phyloP scores from a whole-genome alignment of 345 rosid species.

The Rhodomyrtus tomentosa region DNA sequence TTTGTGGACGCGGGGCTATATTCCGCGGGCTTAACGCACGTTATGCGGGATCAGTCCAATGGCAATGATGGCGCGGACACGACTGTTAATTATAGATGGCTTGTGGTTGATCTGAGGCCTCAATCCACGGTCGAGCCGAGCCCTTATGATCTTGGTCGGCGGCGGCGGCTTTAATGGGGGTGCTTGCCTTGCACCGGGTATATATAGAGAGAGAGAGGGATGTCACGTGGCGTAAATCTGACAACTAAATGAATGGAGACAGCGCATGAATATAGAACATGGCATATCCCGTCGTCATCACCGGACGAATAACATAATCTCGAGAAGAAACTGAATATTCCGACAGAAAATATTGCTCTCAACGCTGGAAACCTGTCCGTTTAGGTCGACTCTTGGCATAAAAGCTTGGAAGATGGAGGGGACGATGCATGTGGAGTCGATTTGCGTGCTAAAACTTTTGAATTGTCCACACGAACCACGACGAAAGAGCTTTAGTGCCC shows the following conservation, averaged over 20 bases:
- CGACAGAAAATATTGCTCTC: not conserved
- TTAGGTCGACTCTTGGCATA: not conserved
- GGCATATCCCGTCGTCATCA: not conserved
- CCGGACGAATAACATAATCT: not conserved
- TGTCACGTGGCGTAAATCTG: not conserved
- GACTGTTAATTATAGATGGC: not conserved
- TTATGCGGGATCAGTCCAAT: not conserved
- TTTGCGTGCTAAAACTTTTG: not conserved
- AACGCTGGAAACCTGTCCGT: not conserved
- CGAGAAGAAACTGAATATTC: not conserved
- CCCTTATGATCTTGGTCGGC: not conserved
- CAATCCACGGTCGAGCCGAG: not conserved
- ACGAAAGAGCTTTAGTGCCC: not conserved
- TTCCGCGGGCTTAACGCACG: not conserved
- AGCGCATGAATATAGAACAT: not conserved
- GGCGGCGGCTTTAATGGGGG: not conserved
- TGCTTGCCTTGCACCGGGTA: not conserved
- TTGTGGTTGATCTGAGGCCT: not conserved
- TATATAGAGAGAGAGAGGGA: not conserved
- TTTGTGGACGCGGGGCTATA: not conserved
- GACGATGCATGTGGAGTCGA: not conserved
- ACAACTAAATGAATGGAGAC: not conserved
- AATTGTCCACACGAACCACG: not conserved
- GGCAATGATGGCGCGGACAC: fast-evolving
- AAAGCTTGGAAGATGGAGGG: not conserved